Conservation (phyloP, 2,329 filamentous ascomycete species). For the Trichophaea hybrida region DNA sequence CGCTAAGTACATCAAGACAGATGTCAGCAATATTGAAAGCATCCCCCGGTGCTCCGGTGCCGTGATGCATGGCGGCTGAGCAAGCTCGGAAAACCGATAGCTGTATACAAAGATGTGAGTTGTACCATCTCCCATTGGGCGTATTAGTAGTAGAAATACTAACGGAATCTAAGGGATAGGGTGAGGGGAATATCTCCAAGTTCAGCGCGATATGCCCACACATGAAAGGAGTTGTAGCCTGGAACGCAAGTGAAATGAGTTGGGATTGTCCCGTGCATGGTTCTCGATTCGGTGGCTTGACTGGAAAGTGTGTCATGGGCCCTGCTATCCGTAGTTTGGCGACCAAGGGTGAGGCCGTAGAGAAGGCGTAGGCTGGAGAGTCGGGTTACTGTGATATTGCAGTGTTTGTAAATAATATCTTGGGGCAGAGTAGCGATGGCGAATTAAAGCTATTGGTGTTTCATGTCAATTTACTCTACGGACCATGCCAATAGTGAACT, state of each 20-base stretch:
- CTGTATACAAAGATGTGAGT: constrained; percentile 40
- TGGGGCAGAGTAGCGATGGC: too few species aligned
- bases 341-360: constrained; percentile 13
- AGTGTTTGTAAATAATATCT: neutral
- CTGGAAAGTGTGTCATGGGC: constrained; percentile 31
- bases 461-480: too few species aligned
- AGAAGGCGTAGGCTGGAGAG: constrained; percentile 10
- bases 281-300: constrained; percentile 31
- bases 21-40: constrained; percentile 44
- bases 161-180: constrained; percentile 20
- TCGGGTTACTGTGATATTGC: constrained; percentile 5
- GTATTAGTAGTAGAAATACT: neutral
- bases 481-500: too few species aligned
- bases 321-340: constrained; percentile 29
- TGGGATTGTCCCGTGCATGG: constrained; percentile 42
- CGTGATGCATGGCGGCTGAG: constrained; percentile 36
- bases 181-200: constrained; percentile 37
- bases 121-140: neutral
- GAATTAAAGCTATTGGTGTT: too few species aligned
- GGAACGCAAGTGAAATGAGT: constrained; percentile 41
- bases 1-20: constrained; percentile 40
- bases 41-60: constrained; percentile 38
- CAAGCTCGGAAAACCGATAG: constrained; percentile 36
- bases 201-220: constrained; percentile 44
- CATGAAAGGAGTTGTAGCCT: constrained; percentile 42